phyloP scores from a whole-genome alignment of 2,329 filamentous ascomycete genomes.

The Escovopsis weberi region DNA sequence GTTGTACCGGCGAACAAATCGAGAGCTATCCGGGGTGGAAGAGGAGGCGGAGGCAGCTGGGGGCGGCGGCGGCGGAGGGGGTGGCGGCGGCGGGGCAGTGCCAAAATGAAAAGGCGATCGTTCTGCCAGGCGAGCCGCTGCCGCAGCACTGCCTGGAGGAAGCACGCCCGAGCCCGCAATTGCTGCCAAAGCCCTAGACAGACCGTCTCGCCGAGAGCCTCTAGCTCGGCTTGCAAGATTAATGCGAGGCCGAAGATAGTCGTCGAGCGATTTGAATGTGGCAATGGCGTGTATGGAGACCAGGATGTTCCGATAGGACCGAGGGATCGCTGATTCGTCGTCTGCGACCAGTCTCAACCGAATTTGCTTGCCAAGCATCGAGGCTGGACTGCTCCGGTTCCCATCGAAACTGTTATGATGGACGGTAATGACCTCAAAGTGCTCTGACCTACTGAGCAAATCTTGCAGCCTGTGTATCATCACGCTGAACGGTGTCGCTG shows the following conservation, averaged over 20 bases:
- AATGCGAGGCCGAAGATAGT: constrained; percentile 86
- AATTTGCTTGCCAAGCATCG: constrained; percentile 94
- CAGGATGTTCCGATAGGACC: constrained; percentile 84
- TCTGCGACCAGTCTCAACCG: constrained; percentile 79
- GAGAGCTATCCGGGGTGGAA: constrained; percentile 28
- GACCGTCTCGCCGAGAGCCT: constrained; percentile 45
- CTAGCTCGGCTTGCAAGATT: constrained; percentile 58
- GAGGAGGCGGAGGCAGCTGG: constrained; percentile 10
- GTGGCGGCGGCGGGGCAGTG: constrained; percentile 15
- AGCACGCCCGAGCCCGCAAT: constrained; percentile 60
- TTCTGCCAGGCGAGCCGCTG: constrained; percentile 34
- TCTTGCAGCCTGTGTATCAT: constrained; percentile 92
- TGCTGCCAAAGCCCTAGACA: constrained; percentile 57
- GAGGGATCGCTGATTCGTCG: constrained; percentile 79
- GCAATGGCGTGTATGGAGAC: constrained; percentile 97
- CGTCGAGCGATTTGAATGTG: constrained; percentile 91
- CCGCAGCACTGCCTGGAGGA: constrained; percentile 32
- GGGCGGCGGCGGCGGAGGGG: constrained; percentile 18
- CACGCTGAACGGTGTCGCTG: constrained; percentile 75
- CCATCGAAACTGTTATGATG: constrained; percentile 85
- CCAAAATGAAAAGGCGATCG: constrained; percentile 24
- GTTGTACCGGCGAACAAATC: constrained; percentile 31
- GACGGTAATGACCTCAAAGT: constrained; percentile 94
- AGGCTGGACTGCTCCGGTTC: constrained; percentile 78
- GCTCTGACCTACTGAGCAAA: constrained; percentile 86